Evolutionary conservation across 805 yeast species (phyloP).

Genomic region (Scheffersomyces stipitis): DNA sequence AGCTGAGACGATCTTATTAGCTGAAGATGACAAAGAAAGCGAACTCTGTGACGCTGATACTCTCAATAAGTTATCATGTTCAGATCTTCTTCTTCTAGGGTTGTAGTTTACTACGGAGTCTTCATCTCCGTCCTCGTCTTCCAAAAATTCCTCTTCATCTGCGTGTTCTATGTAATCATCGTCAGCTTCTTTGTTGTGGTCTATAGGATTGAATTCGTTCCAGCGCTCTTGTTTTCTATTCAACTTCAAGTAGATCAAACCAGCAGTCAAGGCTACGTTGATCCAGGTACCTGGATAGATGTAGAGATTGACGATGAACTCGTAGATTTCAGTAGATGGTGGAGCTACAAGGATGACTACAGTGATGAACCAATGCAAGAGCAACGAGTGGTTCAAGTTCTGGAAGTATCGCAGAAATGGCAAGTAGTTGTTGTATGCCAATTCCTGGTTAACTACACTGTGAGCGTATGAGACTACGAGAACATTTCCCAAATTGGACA

Average conservation of each 20-base stretch:
- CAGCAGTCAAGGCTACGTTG: constrained; percentile 50
- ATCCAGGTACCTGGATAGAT: constrained; percentile 66
- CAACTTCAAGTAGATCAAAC: constrained; percentile 51
- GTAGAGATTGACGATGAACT: constrained; percentile 60
- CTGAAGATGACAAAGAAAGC: not conserved
- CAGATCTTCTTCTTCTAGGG: not conserved
- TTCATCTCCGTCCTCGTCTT: not conserved
- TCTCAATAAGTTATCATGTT: not conserved
- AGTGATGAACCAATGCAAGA: constrained; percentile 57
- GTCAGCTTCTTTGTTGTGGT: constrained; percentile 5
- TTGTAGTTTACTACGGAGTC: not conserved
- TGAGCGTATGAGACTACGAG: constrained; percentile 64
- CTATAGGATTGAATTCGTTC: constrained; percentile 20
- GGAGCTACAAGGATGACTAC: constrained; percentile 54
- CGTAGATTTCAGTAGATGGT: constrained; percentile 64
- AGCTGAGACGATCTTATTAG: constrained; percentile 18
- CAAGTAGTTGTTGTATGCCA: constrained; percentile 50
- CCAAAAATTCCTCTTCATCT: not conserved
- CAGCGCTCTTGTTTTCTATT: constrained; percentile 39
- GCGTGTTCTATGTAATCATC: constrained; percentile 3
- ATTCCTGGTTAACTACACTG: constrained; percentile 56
- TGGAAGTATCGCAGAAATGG: constrained; percentile 52
- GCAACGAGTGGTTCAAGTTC: constrained; percentile 44
- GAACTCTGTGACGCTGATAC: not conserved
- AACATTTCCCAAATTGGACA: constrained; percentile 64